These are phyloP conservation scores for Coemansia aciculifera DNA, from an alignment of 192 early-diverging fungal genomes.

Conservation along the genomic window DNA sequence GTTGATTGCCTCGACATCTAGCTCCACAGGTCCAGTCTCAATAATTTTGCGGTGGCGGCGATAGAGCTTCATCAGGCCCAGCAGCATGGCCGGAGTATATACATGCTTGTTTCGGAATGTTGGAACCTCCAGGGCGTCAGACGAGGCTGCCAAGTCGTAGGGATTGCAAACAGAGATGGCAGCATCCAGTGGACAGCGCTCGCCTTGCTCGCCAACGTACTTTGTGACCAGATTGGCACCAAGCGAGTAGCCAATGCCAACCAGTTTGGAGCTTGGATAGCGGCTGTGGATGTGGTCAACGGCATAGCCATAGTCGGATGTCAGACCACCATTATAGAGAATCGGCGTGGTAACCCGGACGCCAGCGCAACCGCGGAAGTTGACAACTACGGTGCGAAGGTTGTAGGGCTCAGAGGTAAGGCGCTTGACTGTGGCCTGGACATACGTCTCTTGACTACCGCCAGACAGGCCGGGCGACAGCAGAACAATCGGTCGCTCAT, in stretches of 20 bases:
- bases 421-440: slow-evolving; percentile 68
- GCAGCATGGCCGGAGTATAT: slow-evolving; percentile 62
- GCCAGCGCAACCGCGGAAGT: slow-evolving; percentile 88
- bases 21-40: slow-evolving; percentile 35
- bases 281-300: slow-evolving; percentile 51
- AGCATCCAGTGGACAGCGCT: slow-evolving; percentile 70
- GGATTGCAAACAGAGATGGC: slow-evolving; percentile 85
- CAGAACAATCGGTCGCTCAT: slow-evolving; percentile 74
- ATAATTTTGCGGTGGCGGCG: slow-evolving; percentile 55
- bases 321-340: slow-evolving; percentile 80
- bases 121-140: slow-evolving; percentile 54
- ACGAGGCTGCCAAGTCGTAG: slow-evolving; percentile 69
- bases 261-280: slow-evolving; percentile 64
- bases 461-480: slow-evolving; percentile 91
- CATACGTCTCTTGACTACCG: slow-evolving; percentile 87
- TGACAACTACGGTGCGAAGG: slow-evolving; percentile 81
- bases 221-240: slow-evolving; percentile 93
- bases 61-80: slow-evolving; percentile 58
- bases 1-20: slow-evolving; percentile 59
- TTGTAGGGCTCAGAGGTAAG: slow-evolving; percentile 61
- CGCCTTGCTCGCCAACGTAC: slow-evolving; percentile 82
- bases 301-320: slow-evolving; percentile 66
- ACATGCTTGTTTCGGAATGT: slow-evolving; percentile 58
- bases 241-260: slow-evolving; percentile 87
- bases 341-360: slow-evolving; percentile 73